Conservation (phyloP, 257 asterid species). For the Agastache rugosa region DNA sequence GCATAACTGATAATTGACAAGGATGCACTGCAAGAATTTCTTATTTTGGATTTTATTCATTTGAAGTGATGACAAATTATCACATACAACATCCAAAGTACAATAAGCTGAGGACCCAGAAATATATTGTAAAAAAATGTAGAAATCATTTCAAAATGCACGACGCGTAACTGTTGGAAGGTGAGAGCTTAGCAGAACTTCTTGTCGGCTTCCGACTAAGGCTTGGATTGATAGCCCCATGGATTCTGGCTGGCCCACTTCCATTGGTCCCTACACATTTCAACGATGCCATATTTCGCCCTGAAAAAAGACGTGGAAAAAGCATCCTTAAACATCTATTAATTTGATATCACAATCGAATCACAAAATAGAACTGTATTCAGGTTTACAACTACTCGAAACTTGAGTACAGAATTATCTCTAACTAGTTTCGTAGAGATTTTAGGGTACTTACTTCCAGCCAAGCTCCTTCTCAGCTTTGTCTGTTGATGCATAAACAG, state of each 20-base stretch:
- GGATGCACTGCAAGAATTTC: slow-evolving; percentile 3
- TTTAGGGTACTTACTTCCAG: slow-evolving; percentile 74
- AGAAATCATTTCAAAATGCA: background rate
- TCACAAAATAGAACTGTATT: background rate
- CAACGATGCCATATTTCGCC: slow-evolving; percentile 87
- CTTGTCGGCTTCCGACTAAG: slow-evolving; percentile 5
- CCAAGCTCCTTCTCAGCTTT: slow-evolving; percentile 86
- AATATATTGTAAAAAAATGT: background rate
- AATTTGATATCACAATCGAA: background rate
- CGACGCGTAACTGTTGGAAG: background rate
- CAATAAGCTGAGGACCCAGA: background rate
- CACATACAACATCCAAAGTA: slow-evolving; percentile 25
- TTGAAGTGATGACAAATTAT: slow-evolving; percentile 6
- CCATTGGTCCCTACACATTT: slow-evolving; percentile 98
- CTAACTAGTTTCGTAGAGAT: background rate
- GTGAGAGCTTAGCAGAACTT: background rate
- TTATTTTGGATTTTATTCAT: slow-evolving; percentile 5
- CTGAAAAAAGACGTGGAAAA: slow-evolving; percentile 45
- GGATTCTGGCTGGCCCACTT: slow-evolving; percentile 96
- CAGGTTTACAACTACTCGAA: background rate
- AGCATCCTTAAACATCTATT: background rate
- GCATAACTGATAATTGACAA: slow-evolving; percentile 9
- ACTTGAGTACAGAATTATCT: background rate
- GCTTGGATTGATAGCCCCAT: slow-evolving; percentile 57
- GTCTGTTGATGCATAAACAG: slow-evolving; percentile 87